Percentiles rank a stretch among this genome's conserved stretches.
phyloP scores from a whole-genome alignment of 2,329 filamentous ascomycete species.

The Fusarium redolens region DNA sequence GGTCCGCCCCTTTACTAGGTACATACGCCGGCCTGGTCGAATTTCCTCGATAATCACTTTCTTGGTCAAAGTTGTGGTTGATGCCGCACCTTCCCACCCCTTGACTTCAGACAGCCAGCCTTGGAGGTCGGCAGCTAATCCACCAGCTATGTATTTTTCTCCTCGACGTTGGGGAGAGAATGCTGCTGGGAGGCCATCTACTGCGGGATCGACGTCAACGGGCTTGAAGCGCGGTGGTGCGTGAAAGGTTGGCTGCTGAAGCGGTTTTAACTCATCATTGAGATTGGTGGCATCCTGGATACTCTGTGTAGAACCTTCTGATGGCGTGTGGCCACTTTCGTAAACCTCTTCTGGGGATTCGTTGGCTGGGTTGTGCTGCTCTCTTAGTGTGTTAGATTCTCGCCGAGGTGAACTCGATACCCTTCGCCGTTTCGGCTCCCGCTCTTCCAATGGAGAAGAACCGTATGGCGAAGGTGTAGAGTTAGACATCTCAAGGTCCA shows the following conservation, averaged over 20 bases:
- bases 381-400: slow-evolving; percentile 16
- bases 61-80: slow-evolving; percentile 25
- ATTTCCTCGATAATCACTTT: slow-evolving; percentile 48
- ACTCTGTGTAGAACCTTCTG: slow-evolving; percentile 24
- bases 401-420: slow-evolving; percentile 45
- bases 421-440: slow-evolving; percentile 45
- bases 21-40: slow-evolving; percentile 50
- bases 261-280: slow-evolving; percentile 31
- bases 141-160: slow-evolving; percentile 50
- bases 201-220: slow-evolving; percentile 37
- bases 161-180: slow-evolving; percentile 54
- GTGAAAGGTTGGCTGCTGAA: slow-evolving; percentile 53
- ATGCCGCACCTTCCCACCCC: slow-evolving; percentile 45
- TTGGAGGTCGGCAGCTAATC: slow-evolving; percentile 55
- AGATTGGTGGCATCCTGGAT: slow-evolving; percentile 14
- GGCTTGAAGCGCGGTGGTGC: slow-evolving; percentile 55
- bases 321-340: slow-evolving; percentile 8
- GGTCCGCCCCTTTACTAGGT: slow-evolving; percentile 44
- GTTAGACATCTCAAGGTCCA: slow-evolving; percentile 14
- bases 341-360: not conserved
- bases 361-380: not conserved
- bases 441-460: slow-evolving; percentile 24
- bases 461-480: slow-evolving; percentile 1
- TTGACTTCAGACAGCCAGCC: slow-evolving; percentile 56
- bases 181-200: slow-evolving; percentile 41